A percentile compares a stretch with the other conserved stretches of the same genome.
Conservation (phyloP, 208 protist genomes). For the Trypanosomatidae sp. region DNA sequence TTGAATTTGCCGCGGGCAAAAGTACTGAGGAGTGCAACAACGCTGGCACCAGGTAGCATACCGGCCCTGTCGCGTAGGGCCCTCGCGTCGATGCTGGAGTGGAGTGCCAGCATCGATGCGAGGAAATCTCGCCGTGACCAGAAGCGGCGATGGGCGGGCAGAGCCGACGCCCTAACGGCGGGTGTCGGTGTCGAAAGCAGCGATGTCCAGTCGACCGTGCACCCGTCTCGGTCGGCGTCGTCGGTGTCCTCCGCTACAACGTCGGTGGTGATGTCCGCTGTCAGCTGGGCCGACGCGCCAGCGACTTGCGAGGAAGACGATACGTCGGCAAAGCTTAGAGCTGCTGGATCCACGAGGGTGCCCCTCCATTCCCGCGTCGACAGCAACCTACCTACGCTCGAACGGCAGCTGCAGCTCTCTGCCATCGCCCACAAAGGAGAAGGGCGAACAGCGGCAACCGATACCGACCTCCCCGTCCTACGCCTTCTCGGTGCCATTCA, state of each 20-base stretch:
- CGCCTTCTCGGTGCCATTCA: conserved; percentile 4
- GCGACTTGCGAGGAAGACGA: neutral
- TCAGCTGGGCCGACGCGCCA: neutral
- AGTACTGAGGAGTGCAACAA: neutral
- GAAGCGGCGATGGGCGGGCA: neutral
- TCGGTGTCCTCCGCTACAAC: neutral
- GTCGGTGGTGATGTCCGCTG: conserved; percentile 25
- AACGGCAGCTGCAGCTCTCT: neutral
- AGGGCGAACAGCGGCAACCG: neutral
- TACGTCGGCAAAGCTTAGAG: neutral
- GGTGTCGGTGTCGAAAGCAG: neutral
- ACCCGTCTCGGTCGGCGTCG: conserved; percentile 2
- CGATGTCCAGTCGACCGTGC: neutral
- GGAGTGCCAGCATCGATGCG: neutral
- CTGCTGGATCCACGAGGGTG: neutral
- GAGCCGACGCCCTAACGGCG: neutral
- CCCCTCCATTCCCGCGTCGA: neutral
- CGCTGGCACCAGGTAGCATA: too few species aligned
- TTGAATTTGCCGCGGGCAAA: neutral
- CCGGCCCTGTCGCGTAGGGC: neutral
- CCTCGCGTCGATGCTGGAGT: neutral
- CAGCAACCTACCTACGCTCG: neutral
- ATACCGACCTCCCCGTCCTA: neutral
- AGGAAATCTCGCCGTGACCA: neutral
- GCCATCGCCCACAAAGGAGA: neutral